Conservation (phyloP, 495 filamentous ascomycete genomes). For the Tuber microsphaerosporum region DNA sequence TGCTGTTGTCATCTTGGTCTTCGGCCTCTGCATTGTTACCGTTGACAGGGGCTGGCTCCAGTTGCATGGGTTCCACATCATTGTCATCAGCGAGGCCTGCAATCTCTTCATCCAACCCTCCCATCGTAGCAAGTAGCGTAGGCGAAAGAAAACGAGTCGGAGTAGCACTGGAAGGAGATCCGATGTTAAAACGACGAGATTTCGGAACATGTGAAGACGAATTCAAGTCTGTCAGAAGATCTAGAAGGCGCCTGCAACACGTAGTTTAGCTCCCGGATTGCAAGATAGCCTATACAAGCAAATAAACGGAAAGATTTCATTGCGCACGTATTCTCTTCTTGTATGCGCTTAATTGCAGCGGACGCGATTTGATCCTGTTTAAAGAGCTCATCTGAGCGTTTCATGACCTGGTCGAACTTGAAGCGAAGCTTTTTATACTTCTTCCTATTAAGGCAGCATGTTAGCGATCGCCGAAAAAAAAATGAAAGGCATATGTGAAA, state of each 20-base stretch:
- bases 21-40: constrained; percentile 18
- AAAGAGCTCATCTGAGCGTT: constrained; percentile 68
- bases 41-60: constrained; percentile 25
- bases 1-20: constrained; percentile 16
- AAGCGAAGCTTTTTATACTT: constrained; percentile 92
- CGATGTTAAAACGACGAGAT: constrained; percentile 56
- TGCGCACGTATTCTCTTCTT: constrained; percentile 75
- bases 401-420: constrained; percentile 75
- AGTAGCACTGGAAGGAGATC: constrained; percentile 35
- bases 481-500: not conserved
- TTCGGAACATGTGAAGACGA: constrained; percentile 66
- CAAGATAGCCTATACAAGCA: not conserved
- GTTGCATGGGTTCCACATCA: constrained; percentile 35
- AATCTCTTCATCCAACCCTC: constrained; percentile 45
- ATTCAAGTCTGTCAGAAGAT: constrained; percentile 81
- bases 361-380: constrained; percentile 69
- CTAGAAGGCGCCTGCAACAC: constrained; percentile 60
- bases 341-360: constrained; percentile 66
- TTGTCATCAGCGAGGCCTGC: constrained; percentile 44
- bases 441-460: constrained; percentile 52
- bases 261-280: constrained; percentile 29
- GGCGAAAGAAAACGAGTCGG: constrained; percentile 38
- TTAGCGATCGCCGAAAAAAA: constrained; percentile 5
- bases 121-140: constrained; percentile 46
- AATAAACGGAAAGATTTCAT: not conserved